These are phyloP conservation scores for Colletotrichum sp. DNA, from an alignment of 2,329 filamentous ascomycete genomes.

Conservation along the genomic window DNA sequence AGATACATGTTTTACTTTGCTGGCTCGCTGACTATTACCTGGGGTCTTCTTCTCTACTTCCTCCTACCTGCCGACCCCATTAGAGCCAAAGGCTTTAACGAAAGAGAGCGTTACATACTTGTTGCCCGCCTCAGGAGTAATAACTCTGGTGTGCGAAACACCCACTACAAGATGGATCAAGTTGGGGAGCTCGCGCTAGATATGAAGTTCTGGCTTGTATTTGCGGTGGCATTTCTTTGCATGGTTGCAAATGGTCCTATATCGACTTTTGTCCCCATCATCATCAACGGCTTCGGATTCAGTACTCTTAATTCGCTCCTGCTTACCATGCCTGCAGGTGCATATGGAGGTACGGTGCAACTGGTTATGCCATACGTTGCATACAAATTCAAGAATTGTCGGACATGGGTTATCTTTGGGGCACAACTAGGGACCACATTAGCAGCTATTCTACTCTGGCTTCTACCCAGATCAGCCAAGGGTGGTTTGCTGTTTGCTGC, in stretches of 20 bases:
- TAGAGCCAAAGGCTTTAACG: constrained; percentile 31
- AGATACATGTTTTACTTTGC: constrained; percentile 40
- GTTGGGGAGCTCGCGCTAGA: constrained; percentile 39
- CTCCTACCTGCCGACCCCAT: constrained; percentile 33
- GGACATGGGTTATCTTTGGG: constrained; percentile 42
- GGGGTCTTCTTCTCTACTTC: constrained; percentile 29
- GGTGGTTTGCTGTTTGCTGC: constrained; percentile 53
- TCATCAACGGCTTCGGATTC: constrained; percentile 50
- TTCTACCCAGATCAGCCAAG: constrained; percentile 41
- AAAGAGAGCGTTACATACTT: constrained; percentile 31
- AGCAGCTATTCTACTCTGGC: constrained; percentile 46
- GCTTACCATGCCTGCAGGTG: constrained; percentile 45
- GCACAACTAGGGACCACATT: constrained; percentile 47
- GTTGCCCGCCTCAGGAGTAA: constrained; percentile 33
- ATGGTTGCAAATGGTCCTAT: constrained; percentile 51
- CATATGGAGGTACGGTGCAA: constrained; percentile 39
- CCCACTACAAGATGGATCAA: constrained; percentile 48
- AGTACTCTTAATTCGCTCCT: constrained; percentile 46
- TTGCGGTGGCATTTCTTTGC: constrained; percentile 41
- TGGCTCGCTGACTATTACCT: constrained; percentile 30
- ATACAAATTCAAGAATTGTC: constrained; percentile 36
- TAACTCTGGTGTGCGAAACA: constrained; percentile 45
- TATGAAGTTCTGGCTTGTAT: constrained; percentile 44
- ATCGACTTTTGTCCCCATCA: constrained; percentile 49
- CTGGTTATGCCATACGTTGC: constrained; percentile 44